Conservation (phyloP, 2,329 filamentous ascomycete species). For the Phaeosphaeriaceae sp. region DNA sequence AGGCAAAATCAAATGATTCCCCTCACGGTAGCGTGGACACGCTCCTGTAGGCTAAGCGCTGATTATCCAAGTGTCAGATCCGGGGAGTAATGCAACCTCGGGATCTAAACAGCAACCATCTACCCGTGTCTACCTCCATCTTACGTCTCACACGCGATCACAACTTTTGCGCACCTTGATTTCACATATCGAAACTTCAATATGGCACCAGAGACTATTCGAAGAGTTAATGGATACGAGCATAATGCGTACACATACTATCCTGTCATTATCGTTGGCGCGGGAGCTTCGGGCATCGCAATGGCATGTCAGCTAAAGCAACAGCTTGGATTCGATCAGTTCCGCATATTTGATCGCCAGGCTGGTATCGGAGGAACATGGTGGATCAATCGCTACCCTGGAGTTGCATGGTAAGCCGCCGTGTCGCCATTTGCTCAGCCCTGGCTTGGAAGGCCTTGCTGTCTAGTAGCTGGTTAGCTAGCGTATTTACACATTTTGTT, state of each 20-base stretch:
- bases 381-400: constrained; percentile 66
- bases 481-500: background rate
- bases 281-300: constrained; percentile 67
- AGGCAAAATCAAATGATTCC: too few relatives aligned
- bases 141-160: too few relatives aligned
- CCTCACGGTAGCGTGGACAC: too few relatives aligned
- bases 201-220: constrained; percentile 45
- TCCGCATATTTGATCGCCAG: constrained; percentile 66
- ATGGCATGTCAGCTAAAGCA: constrained; percentile 65
- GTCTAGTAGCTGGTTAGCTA: background rate
- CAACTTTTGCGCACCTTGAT: too few relatives aligned
- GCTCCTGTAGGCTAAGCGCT: too few relatives aligned
- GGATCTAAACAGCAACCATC: too few relatives aligned
- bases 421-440: background rate
- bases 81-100: too few relatives aligned
- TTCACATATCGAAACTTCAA: constrained; percentile 3
- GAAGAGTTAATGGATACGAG: constrained; percentile 46
- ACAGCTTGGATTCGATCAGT: constrained; percentile 63
- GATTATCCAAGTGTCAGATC: too few relatives aligned
- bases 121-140: too few relatives aligned
- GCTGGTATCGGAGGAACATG: constrained; percentile 68
- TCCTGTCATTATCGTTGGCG: constrained; percentile 64
- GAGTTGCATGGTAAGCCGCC: constrained; percentile 42
- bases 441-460: background rate
- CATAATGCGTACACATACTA: constrained; percentile 51